Evolutionary conservation across 2,329 filamentous ascomycete genomes (phyloP).

Genomic region (Cytospora piceae): DNA sequence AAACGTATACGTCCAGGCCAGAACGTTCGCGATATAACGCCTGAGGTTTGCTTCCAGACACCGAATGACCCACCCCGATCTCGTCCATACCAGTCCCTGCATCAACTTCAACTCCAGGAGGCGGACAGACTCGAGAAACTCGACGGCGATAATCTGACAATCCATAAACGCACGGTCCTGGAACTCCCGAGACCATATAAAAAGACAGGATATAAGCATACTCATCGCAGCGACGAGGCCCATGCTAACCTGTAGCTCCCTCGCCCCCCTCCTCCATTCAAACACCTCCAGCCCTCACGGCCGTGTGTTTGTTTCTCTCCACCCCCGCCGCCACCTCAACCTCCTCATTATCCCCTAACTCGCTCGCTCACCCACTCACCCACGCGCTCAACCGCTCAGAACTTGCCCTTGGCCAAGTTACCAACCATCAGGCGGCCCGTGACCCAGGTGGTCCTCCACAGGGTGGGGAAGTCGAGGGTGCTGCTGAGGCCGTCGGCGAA

Average conservation of each 20-base stretch:
- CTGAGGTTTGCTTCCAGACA: neutral
- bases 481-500: conserved; percentile 80
- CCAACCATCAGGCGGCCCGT: conserved; percentile 76
- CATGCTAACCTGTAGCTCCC: no score
- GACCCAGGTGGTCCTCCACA: conserved; percentile 77
- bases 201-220: no score
- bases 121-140: neutral
- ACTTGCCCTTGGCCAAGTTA: conserved; percentile 73
- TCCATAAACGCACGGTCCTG: neutral
- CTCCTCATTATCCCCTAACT: neutral
- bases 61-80: neutral
- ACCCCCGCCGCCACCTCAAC: no score
- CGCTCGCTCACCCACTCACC: neutral
- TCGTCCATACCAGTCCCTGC: neutral
- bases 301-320: no score
- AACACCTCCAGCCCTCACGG: neutral
- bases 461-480: conserved; percentile 82
- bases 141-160: neutral
- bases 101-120: neutral
- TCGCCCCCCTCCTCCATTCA: no score
- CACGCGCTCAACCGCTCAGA: conserved; percentile 49
- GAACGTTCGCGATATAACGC: neutral
- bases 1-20: neutral
- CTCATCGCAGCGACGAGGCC: no score
- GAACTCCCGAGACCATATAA: no score